phyloP scores from a whole-genome alignment of 176 grass and related monocot genomes.

The Oryza glumipatula region DNA sequence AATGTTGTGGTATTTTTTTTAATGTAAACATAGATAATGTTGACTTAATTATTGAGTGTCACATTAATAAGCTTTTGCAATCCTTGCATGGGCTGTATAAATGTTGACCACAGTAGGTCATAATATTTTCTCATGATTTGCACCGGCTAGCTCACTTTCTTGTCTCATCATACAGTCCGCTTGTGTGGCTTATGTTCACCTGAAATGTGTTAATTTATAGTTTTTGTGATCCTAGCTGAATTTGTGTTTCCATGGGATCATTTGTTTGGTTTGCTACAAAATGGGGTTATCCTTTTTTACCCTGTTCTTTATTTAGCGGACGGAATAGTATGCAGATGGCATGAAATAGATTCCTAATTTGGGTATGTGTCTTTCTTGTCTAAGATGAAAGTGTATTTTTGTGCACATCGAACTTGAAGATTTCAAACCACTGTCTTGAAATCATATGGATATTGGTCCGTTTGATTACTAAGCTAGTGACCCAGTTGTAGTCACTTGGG shows the following conservation, averaged over 20 bases:
- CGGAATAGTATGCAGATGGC: neutral
- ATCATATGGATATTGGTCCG: neutral
- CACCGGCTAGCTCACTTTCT: neutral
- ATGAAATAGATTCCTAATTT: neutral
- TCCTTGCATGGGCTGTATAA: conserved; percentile 12
- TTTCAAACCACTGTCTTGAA: no score
- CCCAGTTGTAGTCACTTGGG: neutral
- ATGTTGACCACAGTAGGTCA: neutral
- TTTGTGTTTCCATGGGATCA: neutral
- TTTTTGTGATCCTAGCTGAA: neutral
- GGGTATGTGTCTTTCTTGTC: neutral
- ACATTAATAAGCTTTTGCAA: neutral
- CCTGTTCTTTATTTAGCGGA: conserved; percentile 21
- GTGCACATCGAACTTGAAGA: no score
- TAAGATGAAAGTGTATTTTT: neutral
- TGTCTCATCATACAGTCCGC: neutral
- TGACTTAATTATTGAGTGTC: neutral
- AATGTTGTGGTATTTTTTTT: neutral
- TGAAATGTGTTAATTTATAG: neutral
- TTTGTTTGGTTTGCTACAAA: neutral
- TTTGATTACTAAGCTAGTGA: neutral
- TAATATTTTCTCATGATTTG: conserved; percentile 4
- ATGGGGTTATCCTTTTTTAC: neutral
- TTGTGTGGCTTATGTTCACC: neutral
- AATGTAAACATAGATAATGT: neutral